phyloP scores from a whole-genome alignment of 352 stramenopile genomes.

The Paralagenidium karlingii region DNA sequence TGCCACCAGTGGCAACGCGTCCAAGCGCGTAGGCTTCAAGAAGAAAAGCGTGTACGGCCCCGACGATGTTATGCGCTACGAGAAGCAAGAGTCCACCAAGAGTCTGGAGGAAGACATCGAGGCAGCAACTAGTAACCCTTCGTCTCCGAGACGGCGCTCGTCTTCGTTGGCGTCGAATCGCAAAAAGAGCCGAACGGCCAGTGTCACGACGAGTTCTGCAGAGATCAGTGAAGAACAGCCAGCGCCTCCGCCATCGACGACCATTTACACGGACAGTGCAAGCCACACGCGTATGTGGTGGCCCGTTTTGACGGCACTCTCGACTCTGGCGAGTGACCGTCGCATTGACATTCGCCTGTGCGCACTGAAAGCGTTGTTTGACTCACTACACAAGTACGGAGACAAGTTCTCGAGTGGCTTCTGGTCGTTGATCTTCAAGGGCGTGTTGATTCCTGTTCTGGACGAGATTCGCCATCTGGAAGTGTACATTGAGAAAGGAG shows the following conservation, averaged over 20 bases:
- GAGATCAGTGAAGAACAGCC: not conserved
- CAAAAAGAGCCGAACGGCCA: too few relatives aligned
- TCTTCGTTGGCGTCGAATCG: constrained; percentile 18
- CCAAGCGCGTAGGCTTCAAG: constrained; percentile 44
- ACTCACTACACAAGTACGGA: constrained; percentile 50
- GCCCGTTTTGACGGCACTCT: constrained; percentile 95
- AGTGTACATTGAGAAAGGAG: constrained; percentile 34
- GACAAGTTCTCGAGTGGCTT: constrained; percentile 59
- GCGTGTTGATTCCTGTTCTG: constrained; percentile 75
- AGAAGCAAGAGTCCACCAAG: constrained; percentile 48
- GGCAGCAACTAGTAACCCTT: constrained; percentile 23
- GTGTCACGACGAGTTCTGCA: not conserved
- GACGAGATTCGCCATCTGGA: constrained; percentile 63
- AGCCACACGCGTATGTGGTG: constrained; percentile 81
- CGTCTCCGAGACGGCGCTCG: constrained; percentile 16
- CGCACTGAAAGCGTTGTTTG: constrained; percentile 63
- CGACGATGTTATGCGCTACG: too few relatives aligned
- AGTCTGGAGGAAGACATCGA: constrained; percentile 47
- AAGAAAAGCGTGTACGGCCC: too few relatives aligned
- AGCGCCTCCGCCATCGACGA: not conserved
- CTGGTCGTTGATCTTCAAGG: constrained; percentile 77
- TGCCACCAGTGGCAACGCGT: constrained; percentile 1
- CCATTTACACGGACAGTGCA: constrained; percentile 54
- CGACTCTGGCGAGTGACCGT: constrained; percentile 83
- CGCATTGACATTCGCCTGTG: constrained; percentile 79